Percentiles rank a stretch among this genome's conserved stretches.
Conservation (phyloP, 73 alveolate species). For the Paramecium tetraurelia region DNA sequence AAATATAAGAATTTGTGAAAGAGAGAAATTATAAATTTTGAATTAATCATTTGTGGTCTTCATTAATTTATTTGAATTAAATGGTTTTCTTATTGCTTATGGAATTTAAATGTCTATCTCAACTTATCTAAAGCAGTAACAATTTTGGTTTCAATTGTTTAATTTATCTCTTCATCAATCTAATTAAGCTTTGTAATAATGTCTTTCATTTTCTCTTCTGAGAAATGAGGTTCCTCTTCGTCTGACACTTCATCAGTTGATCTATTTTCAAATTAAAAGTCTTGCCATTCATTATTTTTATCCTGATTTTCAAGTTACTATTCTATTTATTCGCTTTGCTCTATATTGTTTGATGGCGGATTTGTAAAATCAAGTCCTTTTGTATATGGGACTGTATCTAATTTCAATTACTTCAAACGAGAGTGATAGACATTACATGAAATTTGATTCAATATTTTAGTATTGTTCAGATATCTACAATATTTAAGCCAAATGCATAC, state of each 20-base stretch:
- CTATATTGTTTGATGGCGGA: not conserved
- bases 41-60: not conserved
- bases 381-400: not conserved
- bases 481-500: not conserved
- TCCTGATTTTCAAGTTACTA: not conserved
- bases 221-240: not conserved
- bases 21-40: not conserved
- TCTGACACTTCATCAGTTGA: not conserved
- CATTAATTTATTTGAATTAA: not conserved
- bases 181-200: not conserved
- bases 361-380: not conserved
- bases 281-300: not conserved
- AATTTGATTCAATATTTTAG: not conserved
- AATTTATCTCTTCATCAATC: not conserved
- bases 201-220: not conserved
- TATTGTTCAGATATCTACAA: not conserved
- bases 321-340: not conserved
- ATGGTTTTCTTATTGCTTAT: not conserved
- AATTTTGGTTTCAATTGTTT: not conserved
- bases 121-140: not conserved
- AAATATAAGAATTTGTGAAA: not conserved
- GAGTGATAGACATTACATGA: conserved; percentile 1
- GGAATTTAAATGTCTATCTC: not conserved
- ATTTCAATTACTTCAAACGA: conserved; percentile 4
- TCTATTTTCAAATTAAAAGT: not conserved